Evolutionary conservation across 2,329 filamentous ascomycete species (phyloP).

Genomic region (Thielaviopsis euricoi): DNA sequence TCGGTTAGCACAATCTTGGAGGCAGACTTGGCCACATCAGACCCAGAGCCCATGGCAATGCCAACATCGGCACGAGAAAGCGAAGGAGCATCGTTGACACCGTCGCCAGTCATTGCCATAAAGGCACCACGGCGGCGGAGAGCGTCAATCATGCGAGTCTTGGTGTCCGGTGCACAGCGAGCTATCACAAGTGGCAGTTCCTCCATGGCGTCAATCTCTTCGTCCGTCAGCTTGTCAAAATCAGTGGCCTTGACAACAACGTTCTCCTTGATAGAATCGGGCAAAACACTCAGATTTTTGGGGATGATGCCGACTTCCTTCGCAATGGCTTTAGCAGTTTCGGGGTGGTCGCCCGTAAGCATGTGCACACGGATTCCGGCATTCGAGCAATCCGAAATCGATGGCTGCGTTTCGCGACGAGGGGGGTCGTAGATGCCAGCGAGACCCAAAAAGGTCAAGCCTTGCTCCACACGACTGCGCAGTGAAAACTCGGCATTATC

Average conservation of each 20-base stretch:
- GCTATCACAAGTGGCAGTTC: slow-evolving; percentile 69
- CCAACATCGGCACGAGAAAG: slow-evolving; percentile 69
- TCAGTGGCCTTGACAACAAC: slow-evolving; percentile 62
- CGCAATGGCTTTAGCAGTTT: slow-evolving; percentile 64
- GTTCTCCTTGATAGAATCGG: slow-evolving; percentile 44
- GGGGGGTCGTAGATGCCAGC: slow-evolving; percentile 78
- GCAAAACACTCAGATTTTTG: slow-evolving; percentile 39
- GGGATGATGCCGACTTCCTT: slow-evolving; percentile 64
- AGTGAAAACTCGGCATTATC: slow-evolving; percentile 23
- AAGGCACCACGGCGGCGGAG: slow-evolving; percentile 60
- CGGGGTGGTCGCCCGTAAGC: slow-evolving; percentile 69
- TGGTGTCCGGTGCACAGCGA: slow-evolving; percentile 70
- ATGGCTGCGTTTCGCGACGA: slow-evolving; percentile 58
- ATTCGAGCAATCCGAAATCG: slow-evolving; percentile 52
- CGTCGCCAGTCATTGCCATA: slow-evolving; percentile 79
- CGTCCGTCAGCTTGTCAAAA: slow-evolving; percentile 62
- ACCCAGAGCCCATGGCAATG: slow-evolving; percentile 81
- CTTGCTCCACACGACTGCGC: slow-evolving; percentile 47
- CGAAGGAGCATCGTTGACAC: slow-evolving; percentile 74
- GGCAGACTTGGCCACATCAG: slow-evolving; percentile 72
- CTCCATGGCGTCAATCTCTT: slow-evolving; percentile 57
- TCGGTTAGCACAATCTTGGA: slow-evolving; percentile 70
- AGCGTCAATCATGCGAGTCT: slow-evolving; percentile 82
- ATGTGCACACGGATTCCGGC: slow-evolving; percentile 70
- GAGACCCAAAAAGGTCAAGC: slow-evolving; percentile 62